Base-by-base conservation (phyloP, 805 yeast species). In the Candida ponderosae region DNA sequence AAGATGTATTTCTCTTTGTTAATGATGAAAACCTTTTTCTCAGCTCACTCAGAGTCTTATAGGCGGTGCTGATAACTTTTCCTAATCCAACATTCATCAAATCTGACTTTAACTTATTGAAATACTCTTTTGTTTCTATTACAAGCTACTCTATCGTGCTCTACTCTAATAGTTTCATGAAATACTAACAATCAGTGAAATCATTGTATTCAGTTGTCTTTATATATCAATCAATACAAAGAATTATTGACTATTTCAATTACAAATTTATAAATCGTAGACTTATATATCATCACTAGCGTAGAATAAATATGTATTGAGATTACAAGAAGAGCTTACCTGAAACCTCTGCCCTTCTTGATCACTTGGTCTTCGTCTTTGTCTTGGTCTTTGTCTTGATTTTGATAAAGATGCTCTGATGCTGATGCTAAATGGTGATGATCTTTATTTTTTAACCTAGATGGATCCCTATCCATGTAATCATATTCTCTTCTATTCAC, bases 41-140 rank as follows among this genome's bases (percentile, higher is more conserved):
- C 48, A 46, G 50, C 50, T 46, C 50, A 46, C 50, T 46, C 50
- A 39, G 44, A 46, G 50, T 33, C 29, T 40, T 16, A 30, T 24
- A 24, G 37, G 32, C 44, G 33, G 41, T 46, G 46, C 48, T 44
- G 45, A 46, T 44, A 37, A 37, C 31, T 26, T 33, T 29, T 38
- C 38, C 42, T 36, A 27, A 35, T 37, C 47, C 47, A 44, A 44
- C 47, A 44, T 44, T 44, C 47, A 44, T 44, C 47, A 44, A 44
- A 39, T 18, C 47, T 44, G 47, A 44, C 28, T 11, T 27, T 17
- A 27, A 33, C 19, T 17, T 9, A 23, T 33, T 18, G 20, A 8
- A 32, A 11, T 33, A 15, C n/a, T 21, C 8, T 27, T 14, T 8
- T 27, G 8, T 27, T 14, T 27, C 29, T 13, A 8, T 16, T 13